Percentiles rank a stretch among this genome's conserved stretches.
phyloP scores from a whole-genome alignment of 2,329 filamentous ascomycete genomes.

The Dendrostoma leiphaemia region DNA sequence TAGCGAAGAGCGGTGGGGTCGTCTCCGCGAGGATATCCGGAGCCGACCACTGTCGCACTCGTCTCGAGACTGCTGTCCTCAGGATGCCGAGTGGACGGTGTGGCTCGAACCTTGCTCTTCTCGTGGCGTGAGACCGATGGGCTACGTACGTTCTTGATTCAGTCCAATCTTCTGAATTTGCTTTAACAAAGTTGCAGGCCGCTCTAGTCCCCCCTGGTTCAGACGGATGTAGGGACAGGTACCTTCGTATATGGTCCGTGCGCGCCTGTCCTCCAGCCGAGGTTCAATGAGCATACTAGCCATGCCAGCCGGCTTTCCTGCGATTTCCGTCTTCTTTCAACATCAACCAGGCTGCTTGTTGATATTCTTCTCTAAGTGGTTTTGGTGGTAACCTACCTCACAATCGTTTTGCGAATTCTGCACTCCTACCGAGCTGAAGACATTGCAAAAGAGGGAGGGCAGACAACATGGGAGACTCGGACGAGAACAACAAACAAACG shows the following conservation, averaged over 20 bases:
- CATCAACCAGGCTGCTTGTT: neutral
- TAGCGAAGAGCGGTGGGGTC: slow-evolving; percentile 2
- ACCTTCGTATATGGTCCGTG: slow-evolving; percentile 11
- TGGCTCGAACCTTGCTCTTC: neutral
- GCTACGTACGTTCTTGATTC: too few species aligned
- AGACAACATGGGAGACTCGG: slow-evolving; percentile 23
- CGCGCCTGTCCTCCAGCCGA: slow-evolving; percentile 8
- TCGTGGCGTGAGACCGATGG: too few species aligned
- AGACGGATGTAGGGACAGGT: neutral
- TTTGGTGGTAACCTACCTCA: too few species aligned
- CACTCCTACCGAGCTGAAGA: neutral
- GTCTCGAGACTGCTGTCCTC: neutral
- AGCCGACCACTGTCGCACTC: neutral
- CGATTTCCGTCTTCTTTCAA: neutral
- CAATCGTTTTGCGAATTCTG: too few species aligned
- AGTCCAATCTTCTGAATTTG: neutral
- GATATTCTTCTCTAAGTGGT: neutral
- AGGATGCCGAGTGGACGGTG: neutral
- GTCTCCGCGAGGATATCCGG: neutral
- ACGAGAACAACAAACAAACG: slow-evolving; percentile 17
- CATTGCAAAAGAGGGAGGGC: too few species aligned
- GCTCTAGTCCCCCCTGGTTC: too few species aligned
- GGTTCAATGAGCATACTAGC: too few species aligned
- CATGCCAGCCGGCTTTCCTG: neutral
- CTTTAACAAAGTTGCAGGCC: too few species aligned